Percentiles rank a stretch among this genome's conserved stretches.
Conservation (phyloP, 2,329 filamentous ascomycete genomes). For the Cercospora nicotianae region DNA sequence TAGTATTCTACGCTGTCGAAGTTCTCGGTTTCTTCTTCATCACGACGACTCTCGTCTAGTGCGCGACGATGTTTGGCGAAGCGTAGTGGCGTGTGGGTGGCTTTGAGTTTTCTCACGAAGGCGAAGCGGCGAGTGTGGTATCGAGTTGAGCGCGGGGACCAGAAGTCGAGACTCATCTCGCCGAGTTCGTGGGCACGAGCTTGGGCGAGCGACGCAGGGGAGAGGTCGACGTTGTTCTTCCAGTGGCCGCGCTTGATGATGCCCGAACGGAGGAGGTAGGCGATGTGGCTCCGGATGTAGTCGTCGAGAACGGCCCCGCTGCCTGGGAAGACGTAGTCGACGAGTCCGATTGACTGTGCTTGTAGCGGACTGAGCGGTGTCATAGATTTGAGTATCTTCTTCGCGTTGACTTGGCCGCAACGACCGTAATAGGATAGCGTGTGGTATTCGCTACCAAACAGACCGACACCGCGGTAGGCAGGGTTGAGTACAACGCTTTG, state of each 20-base stretch:
- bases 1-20: slow-evolving; percentile 40
- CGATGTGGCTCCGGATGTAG: slow-evolving; percentile 41
- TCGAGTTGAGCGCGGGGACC: slow-evolving; percentile 41
- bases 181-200: slow-evolving; percentile 43
- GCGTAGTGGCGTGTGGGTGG: slow-evolving; percentile 42
- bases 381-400: slow-evolving; percentile 41
- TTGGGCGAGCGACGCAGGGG: slow-evolving; percentile 36
- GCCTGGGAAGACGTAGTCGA: slow-evolving; percentile 44
- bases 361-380: slow-evolving; percentile 42
- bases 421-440: slow-evolving; percentile 44
- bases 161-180: slow-evolving; percentile 49
- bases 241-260: slow-evolving; percentile 34
- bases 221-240: slow-evolving; percentile 42
- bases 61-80: slow-evolving; percentile 44
- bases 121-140: slow-evolving; percentile 44
- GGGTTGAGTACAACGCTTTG: slow-evolving; percentile 45
- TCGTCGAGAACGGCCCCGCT: slow-evolving; percentile 39
- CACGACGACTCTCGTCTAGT: slow-evolving; percentile 23
- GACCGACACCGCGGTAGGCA: slow-evolving; percentile 42
- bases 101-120: slow-evolving; percentile 46
- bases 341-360: slow-evolving; percentile 42
- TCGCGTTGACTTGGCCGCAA: slow-evolving; percentile 39
- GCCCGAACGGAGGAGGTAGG: slow-evolving; percentile 34
- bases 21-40: slow-evolving; percentile 43
- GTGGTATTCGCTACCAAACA: slow-evolving; percentile 47